Conservation (phyloP, 805 yeast species). For the Lipomyces sp. region DNA sequence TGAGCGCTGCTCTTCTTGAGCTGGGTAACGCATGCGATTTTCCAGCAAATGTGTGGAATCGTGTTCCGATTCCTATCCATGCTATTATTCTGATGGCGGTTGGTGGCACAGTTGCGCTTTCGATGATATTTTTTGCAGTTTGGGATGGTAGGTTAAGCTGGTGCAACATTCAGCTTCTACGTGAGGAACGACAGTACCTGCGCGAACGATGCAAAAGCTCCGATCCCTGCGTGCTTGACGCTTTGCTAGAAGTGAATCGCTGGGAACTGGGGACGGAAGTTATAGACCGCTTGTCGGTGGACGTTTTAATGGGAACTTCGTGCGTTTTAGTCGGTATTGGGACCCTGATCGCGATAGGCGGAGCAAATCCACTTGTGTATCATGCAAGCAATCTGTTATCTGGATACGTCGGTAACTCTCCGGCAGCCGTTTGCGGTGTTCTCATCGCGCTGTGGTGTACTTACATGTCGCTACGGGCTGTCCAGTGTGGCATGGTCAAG, state of each 20-base stretch:
- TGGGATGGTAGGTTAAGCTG: not conserved
- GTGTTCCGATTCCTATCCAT: not conserved
- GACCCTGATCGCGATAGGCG: conserved; percentile 1
- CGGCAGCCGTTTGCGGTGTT: not conserved
- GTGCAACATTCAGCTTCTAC: not conserved
- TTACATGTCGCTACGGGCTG: not conserved
- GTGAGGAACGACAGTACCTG: conserved; percentile 1
- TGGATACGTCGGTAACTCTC: conserved; percentile 1
- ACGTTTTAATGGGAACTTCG: not conserved
- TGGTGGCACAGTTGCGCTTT: not conserved
- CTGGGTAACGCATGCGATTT: conserved; percentile 3
- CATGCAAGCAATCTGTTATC: conserved; percentile 1
- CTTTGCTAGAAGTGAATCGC: not conserved
- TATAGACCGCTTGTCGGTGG: not conserved
- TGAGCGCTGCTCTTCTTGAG: not conserved
- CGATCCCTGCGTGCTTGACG: not conserved
- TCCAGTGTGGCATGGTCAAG: not conserved
- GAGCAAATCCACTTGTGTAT: not conserved
- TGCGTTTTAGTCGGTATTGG: not conserved
- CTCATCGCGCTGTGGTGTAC: not conserved
- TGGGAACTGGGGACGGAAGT: conserved; percentile 4
- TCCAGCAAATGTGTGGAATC: conserved; percentile 3
- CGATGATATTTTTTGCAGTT: not conserved
- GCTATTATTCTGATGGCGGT: not conserved
- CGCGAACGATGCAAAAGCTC: no score